Conservation (phyloP, 805 yeast species). For the Pichia scutulata region DNA sequence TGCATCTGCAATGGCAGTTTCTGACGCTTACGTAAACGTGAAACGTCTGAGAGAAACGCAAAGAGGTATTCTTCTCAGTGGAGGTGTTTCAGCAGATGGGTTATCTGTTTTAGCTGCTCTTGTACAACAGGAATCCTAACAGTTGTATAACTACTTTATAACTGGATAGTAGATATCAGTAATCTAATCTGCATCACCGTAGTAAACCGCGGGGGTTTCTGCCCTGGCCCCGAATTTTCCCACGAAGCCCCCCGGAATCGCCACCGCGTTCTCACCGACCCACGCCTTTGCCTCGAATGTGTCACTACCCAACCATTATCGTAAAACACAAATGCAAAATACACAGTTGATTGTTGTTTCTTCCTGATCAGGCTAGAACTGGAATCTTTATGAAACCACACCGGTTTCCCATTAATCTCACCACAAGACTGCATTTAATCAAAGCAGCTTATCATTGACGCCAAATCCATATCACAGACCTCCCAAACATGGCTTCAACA, state of each 20-base stretch:
- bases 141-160: background rate
- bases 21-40: constrained; percentile 41
- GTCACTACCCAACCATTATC: background rate
- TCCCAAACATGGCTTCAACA: background rate
- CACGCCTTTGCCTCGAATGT: background rate
- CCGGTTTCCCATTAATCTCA: background rate
- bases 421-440: background rate
- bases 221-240: background rate
- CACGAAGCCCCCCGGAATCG: no score
- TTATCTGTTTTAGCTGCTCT: background rate
- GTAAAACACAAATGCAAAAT: background rate
- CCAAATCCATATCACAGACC: background rate
- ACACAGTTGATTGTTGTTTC: background rate
- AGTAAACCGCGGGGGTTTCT: no score
- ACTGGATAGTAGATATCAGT: background rate
- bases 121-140: background rate
- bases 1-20: constrained; percentile 43
- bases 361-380: background rate
- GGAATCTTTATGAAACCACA: background rate
- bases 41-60: constrained; percentile 51
- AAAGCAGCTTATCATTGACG: background rate
- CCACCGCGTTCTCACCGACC: no score
- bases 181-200: background rate
- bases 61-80: constrained; percentile 53
- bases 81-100: constrained; percentile 4